phyloP scores from a whole-genome alignment of 495 filamentous ascomycete species.

The Neurospora sp. region DNA sequence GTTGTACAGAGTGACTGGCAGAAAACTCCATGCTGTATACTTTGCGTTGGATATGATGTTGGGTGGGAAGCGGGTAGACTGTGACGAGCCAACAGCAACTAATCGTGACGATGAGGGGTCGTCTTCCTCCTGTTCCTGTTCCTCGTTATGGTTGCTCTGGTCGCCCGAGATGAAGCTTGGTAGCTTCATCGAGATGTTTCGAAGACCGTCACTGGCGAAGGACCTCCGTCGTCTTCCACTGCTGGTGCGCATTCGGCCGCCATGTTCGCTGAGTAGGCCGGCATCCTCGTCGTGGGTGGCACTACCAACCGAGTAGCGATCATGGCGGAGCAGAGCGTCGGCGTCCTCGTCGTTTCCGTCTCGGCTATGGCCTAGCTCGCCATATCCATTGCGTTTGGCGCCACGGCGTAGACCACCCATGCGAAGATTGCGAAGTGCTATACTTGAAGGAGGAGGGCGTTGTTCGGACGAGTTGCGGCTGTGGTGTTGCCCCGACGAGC shows the following conservation, averaged over 20 bases:
- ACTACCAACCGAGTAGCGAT: conserved; percentile 45
- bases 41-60: conserved; percentile 95
- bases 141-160: conserved; percentile 24
- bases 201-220: conserved; percentile 24
- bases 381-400: conserved; percentile 45
- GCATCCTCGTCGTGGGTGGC: conserved; percentile 52
- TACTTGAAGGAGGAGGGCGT: conserved; percentile 40
- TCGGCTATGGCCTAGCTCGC: conserved; percentile 47
- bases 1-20: conserved; percentile 90
- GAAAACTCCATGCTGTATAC: conserved; percentile 92
- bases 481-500: conserved; percentile 32
- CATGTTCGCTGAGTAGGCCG: conserved; percentile 46
- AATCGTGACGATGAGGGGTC: conserved; percentile 43
- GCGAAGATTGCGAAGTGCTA: conserved; percentile 62
- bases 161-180: conserved; percentile 41
- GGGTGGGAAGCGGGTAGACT: conserved; percentile 54
- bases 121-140: conserved; percentile 36
- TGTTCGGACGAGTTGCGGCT: conserved; percentile 28
- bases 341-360: conserved; percentile 47
- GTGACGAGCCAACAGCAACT: conserved; percentile 38
- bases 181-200: conserved; percentile 32
- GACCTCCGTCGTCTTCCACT: conserved; percentile 21
- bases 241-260: conserved; percentile 11
- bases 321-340: conserved; percentile 46
- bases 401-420: conserved; percentile 44